Base-by-base conservation (phyloP, 2,329 filamentous ascomycete genomes). In the Xylaria sp. region DNA sequence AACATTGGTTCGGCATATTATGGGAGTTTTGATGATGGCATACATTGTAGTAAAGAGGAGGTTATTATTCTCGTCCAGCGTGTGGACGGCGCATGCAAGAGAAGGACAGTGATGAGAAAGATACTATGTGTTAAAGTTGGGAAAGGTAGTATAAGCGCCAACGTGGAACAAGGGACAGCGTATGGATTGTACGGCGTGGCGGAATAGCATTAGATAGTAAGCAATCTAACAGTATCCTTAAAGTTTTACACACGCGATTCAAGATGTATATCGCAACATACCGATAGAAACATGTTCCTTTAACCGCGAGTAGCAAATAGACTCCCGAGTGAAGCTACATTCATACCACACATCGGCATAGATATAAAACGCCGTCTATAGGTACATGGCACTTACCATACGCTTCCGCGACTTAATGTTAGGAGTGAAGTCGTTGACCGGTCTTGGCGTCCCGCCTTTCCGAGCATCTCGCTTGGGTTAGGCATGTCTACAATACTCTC, bases 1-100 rank as follows among this genome's bases (percentile, higher is more conserved):
- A 23, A 34, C 48, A 51, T 68, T 63, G 54, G n/a, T 62, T 57
- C 41, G 44, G 67, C 70, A 72, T 72, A 46, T 20, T 63, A 57
- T 52, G 48, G 66, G 70, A 67, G 70, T 71, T 65, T 67, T 50
- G 25, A 59, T 18, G 48, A 55, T 8, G 37, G 39, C 58, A 48
- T 56, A 63, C 34, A 20, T 44, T 46, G 9, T 39, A 48, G 54
- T 28, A 50, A 65, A 62, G 66, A 70, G 32, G 51, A 51, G 48
- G 60, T 54, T 46, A 12, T 13, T 48, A 23, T 59, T 44, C 20
- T 18, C 13, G 50, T 25, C 50, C 13, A 56, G 12, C 18, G 34
- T 28, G 20, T 44, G 37, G 6, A 44, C 20, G 44, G 48, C 23
- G 7, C 46, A 8, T 20, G 25, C n/a, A 23, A 20, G 39, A 50